These are phyloP conservation scores for Phyllosticta citriasiana DNA, from an alignment of 2,329 filamentous ascomycete species.

Conservation along the genomic window DNA sequence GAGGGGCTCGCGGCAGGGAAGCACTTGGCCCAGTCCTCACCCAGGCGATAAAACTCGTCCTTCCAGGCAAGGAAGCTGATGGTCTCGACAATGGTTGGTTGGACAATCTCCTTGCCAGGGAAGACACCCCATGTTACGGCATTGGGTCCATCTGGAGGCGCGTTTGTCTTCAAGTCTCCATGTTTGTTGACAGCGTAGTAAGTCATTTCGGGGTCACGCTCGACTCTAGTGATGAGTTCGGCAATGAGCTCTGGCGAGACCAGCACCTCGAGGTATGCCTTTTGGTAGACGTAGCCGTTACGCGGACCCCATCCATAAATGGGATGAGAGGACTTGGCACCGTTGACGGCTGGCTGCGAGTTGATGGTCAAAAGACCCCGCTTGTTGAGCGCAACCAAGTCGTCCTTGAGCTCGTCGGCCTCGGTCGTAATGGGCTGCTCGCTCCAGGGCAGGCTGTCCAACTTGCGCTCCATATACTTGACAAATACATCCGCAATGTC, in stretches of 20 bases:
- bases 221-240: constrained; percentile 68
- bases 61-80: constrained; percentile 98
- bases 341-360: constrained; percentile 90
- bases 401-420: constrained; percentile 64
- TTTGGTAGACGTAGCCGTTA: constrained; percentile 97
- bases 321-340: constrained; percentile 75
- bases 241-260: constrained; percentile 70
- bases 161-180: constrained; percentile 75
- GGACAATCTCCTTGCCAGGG: constrained; percentile 97
- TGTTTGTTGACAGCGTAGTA: constrained; percentile 88
- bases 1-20: constrained; percentile 68
- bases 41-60: constrained; percentile 90
- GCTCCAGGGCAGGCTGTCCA: constrained; percentile 86
- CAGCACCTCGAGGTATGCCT: constrained; percentile 89
- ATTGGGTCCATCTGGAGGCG: constrained; percentile 77
- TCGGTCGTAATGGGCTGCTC: constrained; percentile 79
- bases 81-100: constrained; percentile 97
- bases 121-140: constrained; percentile 99
- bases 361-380: constrained; percentile 91
- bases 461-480: constrained; percentile 68
- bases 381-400: constrained; percentile 72
- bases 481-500: constrained; percentile 81
- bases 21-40: constrained; percentile 89
- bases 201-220: constrained; percentile 70
- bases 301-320: constrained; percentile 89